phyloP scores from a whole-genome alignment of 257 asterid species.

The Lycium barbarum region DNA sequence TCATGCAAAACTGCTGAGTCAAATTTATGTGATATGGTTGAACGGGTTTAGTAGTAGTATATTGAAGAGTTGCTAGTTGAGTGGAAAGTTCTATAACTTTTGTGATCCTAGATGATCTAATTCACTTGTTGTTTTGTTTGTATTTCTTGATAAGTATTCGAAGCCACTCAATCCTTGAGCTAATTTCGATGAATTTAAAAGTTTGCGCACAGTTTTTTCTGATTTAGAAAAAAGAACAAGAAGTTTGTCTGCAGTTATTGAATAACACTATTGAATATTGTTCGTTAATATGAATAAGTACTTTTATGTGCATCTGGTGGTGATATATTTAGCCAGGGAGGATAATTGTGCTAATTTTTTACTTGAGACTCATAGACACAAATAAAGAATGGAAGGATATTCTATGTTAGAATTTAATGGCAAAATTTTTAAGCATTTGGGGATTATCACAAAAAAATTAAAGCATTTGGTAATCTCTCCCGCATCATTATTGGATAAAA shows the following conservation, averaged over 20 bases:
- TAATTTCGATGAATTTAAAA: not conserved
- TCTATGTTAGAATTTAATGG: not conserved
- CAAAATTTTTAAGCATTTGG: not conserved
- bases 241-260: not conserved
- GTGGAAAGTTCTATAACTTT: not conserved
- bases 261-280: not conserved
- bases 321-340: not conserved
- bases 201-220: not conserved
- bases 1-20: not conserved
- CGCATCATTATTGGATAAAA: not conserved
- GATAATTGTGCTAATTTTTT: not conserved
- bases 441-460: not conserved
- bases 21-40: not conserved
- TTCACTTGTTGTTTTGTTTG: not conserved
- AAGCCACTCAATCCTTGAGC: not conserved
- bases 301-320: not conserved
- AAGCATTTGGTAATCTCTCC: not conserved
- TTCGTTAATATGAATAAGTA: not conserved
- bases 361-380: not conserved
- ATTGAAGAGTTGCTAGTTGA: not conserved
- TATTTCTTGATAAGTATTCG: not conserved
- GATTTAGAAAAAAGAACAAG: not conserved
- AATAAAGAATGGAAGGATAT: not conserved
- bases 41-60: not conserved
- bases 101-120: not conserved